phyloP scores from a whole-genome alignment of 805 yeast species.

The Candida multigemmis region DNA sequence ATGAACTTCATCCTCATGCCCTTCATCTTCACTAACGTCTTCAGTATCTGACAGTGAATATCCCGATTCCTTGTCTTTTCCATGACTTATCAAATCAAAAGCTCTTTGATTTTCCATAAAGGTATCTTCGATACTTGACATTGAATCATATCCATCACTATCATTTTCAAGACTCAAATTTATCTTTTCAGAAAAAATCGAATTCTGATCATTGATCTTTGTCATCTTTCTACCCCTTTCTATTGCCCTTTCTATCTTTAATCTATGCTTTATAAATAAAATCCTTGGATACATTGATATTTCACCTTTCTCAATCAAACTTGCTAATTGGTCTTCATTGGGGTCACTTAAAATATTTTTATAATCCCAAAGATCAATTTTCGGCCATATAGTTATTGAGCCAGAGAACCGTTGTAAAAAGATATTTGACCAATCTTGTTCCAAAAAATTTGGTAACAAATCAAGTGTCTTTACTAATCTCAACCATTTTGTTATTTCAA shows the following conservation, averaged over 20 bases:
- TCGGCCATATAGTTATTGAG: constrained; percentile 70
- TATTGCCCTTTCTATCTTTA: constrained; percentile 57
- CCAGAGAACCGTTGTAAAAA: constrained; percentile 73
- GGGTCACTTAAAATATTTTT: constrained; percentile 64
- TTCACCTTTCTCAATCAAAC: constrained; percentile 56
- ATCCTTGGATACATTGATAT: constrained; percentile 57
- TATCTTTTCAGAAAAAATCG: no score
- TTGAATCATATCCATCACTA: no score
- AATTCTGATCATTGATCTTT: no score
- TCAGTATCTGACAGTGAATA: no score
- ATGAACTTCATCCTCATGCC: constrained; percentile 3
- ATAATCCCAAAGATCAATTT: constrained; percentile 49
- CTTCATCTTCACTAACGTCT: constrained; percentile 5
- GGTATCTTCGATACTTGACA: no score
- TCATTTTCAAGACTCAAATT: no score
- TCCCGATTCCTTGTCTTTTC: no score
- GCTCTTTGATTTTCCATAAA: no score
- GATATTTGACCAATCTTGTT: constrained; percentile 74
- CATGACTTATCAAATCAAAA: no score
- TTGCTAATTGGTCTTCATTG: constrained; percentile 42
- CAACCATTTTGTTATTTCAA: constrained; percentile 73
- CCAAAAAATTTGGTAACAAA: constrained; percentile 56
- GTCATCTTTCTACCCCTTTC: constrained; percentile 36
- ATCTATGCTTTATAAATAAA: constrained; percentile 53
- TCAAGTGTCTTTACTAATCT: constrained; percentile 57